phyloP scores from a whole-genome alignment of 140 eudicot species.

The Ambrosia hybrid region DNA sequence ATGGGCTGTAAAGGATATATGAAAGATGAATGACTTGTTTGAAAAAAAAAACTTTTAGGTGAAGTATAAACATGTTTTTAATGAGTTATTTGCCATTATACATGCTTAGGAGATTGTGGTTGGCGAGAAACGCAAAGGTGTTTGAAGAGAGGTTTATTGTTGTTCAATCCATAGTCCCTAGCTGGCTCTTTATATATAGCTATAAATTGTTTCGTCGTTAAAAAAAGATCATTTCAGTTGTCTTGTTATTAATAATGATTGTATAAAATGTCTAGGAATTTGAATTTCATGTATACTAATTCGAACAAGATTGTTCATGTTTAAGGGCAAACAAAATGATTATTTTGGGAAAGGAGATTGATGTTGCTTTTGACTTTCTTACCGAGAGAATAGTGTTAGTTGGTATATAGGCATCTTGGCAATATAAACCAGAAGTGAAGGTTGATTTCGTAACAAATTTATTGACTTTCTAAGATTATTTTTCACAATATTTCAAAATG shows the following conservation, averaged over 20 bases:
- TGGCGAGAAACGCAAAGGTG: too few species aligned
- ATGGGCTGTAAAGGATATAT: too few species aligned
- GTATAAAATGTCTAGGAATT: background rate
- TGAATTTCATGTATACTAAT: background rate
- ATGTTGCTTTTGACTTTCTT: conserved; percentile 7
- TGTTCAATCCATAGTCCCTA: background rate
- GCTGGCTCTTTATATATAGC: too few species aligned
- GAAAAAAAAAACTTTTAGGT: background rate
- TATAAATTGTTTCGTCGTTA: too few species aligned
- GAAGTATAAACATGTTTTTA: background rate
- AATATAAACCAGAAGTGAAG: background rate
- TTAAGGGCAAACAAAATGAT: conserved; percentile 17
- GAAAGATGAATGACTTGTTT: too few species aligned
- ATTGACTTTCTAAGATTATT: conserved; percentile 16
- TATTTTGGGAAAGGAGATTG: conserved; percentile 16
- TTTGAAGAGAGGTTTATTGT: background rate
- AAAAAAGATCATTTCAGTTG: background rate
- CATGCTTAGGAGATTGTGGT: too few species aligned
- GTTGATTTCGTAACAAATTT: conserved; percentile 6
- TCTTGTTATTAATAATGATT: background rate
- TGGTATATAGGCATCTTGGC: conserved; percentile 20
- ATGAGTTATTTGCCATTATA: background rate
- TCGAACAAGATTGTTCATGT: background rate
- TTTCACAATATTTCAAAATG: conserved; percentile 12
- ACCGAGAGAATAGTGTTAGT: background rate